Evolutionary conservation across 2,329 filamentous ascomycete genomes (phyloP).

Genomic region (Colletotrichum siamense): DNA sequence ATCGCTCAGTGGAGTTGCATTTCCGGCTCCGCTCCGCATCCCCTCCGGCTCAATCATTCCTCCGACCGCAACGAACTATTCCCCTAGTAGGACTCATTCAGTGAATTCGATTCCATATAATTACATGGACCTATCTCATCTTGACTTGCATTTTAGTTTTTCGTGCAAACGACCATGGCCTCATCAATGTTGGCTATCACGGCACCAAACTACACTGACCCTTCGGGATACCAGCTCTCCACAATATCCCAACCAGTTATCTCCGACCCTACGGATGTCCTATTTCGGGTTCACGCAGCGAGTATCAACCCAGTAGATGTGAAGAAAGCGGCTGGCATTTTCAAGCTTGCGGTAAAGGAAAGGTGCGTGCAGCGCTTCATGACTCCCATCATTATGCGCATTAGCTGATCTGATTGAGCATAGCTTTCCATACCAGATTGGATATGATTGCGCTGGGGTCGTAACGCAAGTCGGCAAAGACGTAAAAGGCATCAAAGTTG

Average conservation of each 20-base stretch:
- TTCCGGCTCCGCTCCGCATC: neutral
- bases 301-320: neutral
- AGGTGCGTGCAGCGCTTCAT: neutral
- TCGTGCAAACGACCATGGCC: neutral
- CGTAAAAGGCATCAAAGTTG: neutral
- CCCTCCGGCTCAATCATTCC: neutral
- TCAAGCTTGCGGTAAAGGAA: neutral
- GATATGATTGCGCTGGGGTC: neutral
- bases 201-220: neutral
- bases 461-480: neutral
- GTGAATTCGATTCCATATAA: fast-evolving
- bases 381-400: neutral
- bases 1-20: neutral
- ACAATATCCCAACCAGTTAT: neutral
- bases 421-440: neutral
- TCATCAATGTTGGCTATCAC: neutral
- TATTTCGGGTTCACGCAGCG: neutral
- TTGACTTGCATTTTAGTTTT: neutral
- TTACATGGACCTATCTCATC: neutral
- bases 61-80: neutral
- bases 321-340: neutral
- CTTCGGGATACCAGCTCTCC: neutral
- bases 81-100: neutral
- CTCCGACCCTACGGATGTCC: neutral
- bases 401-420: neutral